A percentile compares a stretch with the other conserved stretches of the same genome.
phyloP scores from a whole-genome alignment of 345 rosid species.

The Euphorbia pulcherrima region DNA sequence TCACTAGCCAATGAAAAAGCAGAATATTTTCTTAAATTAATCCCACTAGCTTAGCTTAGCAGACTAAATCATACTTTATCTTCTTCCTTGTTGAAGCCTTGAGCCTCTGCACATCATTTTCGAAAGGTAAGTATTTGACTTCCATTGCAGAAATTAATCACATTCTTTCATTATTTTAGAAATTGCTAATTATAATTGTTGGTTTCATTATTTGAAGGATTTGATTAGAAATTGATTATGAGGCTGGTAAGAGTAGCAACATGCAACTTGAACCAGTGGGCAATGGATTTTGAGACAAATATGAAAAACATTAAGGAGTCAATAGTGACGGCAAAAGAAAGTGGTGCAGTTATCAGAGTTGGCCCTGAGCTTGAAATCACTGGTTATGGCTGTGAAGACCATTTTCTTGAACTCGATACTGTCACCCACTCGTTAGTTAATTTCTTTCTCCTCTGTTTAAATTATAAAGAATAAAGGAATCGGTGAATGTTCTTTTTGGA shows the following conservation, averaged over 20 bases:
- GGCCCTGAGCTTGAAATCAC: conserved; percentile 97
- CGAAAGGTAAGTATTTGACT: neutral
- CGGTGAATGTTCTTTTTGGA: no score
- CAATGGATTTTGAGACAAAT: conserved; percentile 85
- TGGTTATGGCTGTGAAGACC: conserved; percentile 99
- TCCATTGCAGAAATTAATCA: neutral
- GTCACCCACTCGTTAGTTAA: conserved; percentile 59
- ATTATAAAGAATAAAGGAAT: no score
- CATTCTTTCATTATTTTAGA: neutral
- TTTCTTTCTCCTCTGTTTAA: neutral
- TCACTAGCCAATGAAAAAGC: neutral
- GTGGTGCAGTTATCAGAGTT: conserved; percentile 78
- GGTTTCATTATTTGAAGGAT: neutral
- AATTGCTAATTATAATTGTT: neutral
- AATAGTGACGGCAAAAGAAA: conserved; percentile 54
- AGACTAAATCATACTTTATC: neutral
- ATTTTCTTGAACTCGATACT: conserved; percentile 91
- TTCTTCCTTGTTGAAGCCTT: neutral
- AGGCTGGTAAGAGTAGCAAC: conserved; percentile 79
- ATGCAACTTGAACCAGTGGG: conserved; percentile 93
- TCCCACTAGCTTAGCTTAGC: neutral
- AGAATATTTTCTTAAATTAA: neutral
- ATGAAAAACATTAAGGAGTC: conserved; percentile 75
- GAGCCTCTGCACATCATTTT: neutral
- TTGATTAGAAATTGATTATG: conserved; percentile 38